phyloP scores from a whole-genome alignment of 352 stramenopile species.

The Phytophthora meadii region DNA sequence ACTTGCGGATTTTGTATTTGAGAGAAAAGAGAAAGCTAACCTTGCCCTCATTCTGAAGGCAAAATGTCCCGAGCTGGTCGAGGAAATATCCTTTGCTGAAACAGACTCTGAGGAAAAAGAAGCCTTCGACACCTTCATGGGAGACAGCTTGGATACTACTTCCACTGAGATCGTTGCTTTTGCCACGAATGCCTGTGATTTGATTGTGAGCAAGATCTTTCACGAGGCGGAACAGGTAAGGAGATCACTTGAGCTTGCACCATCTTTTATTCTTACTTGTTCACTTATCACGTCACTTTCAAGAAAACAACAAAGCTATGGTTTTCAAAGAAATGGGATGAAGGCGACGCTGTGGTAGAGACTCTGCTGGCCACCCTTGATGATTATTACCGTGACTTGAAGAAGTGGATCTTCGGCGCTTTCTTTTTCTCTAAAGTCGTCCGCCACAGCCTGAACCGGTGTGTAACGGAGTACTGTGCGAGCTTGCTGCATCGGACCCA shows the following conservation, averaged over 20 bases:
- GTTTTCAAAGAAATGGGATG: constrained; percentile 88
- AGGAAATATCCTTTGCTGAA: constrained; percentile 86
- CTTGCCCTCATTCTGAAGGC: constrained; percentile 36
- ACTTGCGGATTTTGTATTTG: not conserved
- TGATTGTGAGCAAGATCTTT: constrained; percentile 84
- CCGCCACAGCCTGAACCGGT: constrained; percentile 73
- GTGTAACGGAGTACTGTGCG: constrained; percentile 69
- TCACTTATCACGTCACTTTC: not conserved
- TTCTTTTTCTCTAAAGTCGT: constrained; percentile 90
- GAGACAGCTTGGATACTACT: constrained; percentile 73
- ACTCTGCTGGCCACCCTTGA: constrained; percentile 78
- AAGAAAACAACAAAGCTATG: constrained; percentile 77
- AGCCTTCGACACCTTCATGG: constrained; percentile 79
- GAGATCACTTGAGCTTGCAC: not conserved
- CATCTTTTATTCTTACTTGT: not conserved
- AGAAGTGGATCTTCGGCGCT: constrained; percentile 77
- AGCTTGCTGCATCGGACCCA: constrained; percentile 65
- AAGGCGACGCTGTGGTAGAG: constrained; percentile 76
- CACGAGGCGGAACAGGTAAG: constrained; percentile 76
- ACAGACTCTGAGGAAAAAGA: constrained; percentile 77
- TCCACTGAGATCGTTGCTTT: constrained; percentile 86
- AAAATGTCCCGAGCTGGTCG: constrained; percentile 84
- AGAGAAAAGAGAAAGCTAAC: constrained; percentile 3
- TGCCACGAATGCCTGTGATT: constrained; percentile 64
- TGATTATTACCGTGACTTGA: constrained; percentile 79